These are phyloP conservation scores for Boletus smithii DNA, from an alignment of 1,284 basidiomycete genomes.

Conservation along the genomic window DNA sequence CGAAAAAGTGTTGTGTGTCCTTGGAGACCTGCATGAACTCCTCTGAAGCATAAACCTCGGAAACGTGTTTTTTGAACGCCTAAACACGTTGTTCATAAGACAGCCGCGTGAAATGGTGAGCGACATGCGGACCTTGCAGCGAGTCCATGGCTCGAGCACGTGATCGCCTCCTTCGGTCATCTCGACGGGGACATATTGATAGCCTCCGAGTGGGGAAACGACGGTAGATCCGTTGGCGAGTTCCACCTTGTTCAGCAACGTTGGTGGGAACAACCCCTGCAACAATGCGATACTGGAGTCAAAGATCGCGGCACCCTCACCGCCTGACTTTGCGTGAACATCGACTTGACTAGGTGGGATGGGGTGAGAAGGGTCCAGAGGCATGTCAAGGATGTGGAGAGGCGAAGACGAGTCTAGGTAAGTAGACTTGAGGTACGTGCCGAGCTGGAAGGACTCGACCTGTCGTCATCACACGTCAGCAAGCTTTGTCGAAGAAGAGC, in stretches of 20 bases:
- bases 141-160: conserved; percentile 82
- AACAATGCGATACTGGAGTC: conserved; percentile 74
- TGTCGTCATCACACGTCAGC: conserved; percentile 29
- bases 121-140: conserved; percentile 59
- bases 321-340: conserved; percentile 76
- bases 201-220: conserved; percentile 73
- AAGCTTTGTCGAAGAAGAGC: background rate
- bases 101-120: conserved; percentile 15
- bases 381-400: conserved; percentile 66
- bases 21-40: conserved; percentile 60
- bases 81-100: conserved; percentile 25
- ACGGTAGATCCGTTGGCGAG: conserved; percentile 79
- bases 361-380: conserved; percentile 28
- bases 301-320: conserved; percentile 81
- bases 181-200: conserved; percentile 81
- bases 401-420: conserved; percentile 68
- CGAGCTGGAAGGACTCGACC: conserved; percentile 73
- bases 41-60: conserved; percentile 52
- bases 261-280: conserved; percentile 79
- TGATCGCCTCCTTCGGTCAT: conserved; percentile 77
- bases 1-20: conserved; percentile 63
- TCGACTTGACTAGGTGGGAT: conserved; percentile 61
- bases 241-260: conserved; percentile 57
- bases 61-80: conserved; percentile 65
- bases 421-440: conserved; percentile 58